Conservation (phyloP, 805 yeast species). For the Jamesozyma rosinii region DNA sequence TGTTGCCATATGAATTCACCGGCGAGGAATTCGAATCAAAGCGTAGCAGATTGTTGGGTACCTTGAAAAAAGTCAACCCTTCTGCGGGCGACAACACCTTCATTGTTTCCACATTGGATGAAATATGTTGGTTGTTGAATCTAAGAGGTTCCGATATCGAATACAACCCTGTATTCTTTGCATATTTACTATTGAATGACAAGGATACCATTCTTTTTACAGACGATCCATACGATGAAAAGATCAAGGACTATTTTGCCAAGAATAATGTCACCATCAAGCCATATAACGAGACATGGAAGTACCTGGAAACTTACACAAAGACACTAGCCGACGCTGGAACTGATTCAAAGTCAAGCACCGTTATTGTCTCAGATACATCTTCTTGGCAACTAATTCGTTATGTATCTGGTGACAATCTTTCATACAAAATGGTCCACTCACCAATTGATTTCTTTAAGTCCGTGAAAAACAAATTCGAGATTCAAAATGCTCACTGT, state of each 20-base stretch:
- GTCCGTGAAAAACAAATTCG: conserved; percentile 64
- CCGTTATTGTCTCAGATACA: conserved; percentile 34
- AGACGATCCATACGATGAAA: conserved; percentile 36
- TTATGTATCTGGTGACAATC: conserved; percentile 36
- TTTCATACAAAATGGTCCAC: conserved; percentile 31
- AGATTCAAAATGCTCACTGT: conserved; percentile 55
- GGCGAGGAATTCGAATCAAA: conserved; percentile 62
- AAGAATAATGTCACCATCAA: conserved; percentile 40
- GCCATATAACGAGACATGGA: conserved; percentile 52
- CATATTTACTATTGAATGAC: conserved; percentile 42
- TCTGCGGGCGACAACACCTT: conserved; percentile 30
- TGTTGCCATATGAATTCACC: conserved; percentile 44
- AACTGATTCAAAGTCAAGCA: conserved; percentile 6
- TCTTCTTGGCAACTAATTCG: conserved; percentile 62
- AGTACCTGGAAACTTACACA: conserved; percentile 34
- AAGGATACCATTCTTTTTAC: conserved; percentile 44
- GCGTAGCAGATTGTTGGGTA: conserved; percentile 36
- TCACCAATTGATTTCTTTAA: conserved; percentile 64
- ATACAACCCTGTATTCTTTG: conserved; percentile 78
- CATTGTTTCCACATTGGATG: conserved; percentile 70
- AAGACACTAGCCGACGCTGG: conserved; percentile 9
- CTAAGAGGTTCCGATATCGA: conserved; percentile 76
- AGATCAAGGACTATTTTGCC: conserved; percentile 34
- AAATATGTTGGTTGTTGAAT: conserved; percentile 84
- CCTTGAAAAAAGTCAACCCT: conserved; percentile 26